These are phyloP conservation scores for Pelargonium myrrhifolium DNA, from an alignment of 441 rosid species.

Conservation along the genomic window DNA sequence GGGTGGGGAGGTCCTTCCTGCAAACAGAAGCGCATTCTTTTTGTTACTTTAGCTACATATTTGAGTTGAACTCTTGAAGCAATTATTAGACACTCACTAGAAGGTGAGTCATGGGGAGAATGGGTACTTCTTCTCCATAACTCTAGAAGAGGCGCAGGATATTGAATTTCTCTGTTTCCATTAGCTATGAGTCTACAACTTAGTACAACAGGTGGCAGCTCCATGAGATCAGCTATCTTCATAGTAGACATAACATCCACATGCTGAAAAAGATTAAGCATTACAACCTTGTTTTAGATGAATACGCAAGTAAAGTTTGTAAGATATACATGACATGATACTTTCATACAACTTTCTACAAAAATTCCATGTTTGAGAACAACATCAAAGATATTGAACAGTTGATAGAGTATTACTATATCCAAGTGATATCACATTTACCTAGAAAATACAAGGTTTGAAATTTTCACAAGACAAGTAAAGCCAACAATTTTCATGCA, in stretches of 20 bases:
- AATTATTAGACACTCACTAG: conserved; percentile 39
- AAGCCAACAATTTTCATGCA: neutral
- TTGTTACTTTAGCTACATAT: neutral
- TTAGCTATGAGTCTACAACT: conserved; percentile 28
- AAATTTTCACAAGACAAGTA: neutral
- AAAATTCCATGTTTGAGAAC: neutral
- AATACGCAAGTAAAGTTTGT: conserved; percentile 1
- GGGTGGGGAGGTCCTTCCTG: conserved; percentile 48
- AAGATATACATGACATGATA: too few species aligned
- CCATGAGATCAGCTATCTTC: conserved; percentile 52
- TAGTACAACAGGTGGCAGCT: conserved; percentile 57
- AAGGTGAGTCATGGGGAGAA: conserved; percentile 46
- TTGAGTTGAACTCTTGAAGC: conserved; percentile 5
- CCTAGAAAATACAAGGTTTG: neutral
- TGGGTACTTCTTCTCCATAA: conserved; percentile 57
- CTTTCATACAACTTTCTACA: neutral
- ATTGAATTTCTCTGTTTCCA: conserved; percentile 31
- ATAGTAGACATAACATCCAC: conserved; percentile 24
- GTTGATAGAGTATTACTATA: neutral
- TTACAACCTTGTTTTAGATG: conserved; percentile 1
- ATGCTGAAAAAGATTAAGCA: conserved; percentile 32
- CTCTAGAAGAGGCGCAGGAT: conserved; percentile 60
- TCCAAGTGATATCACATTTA: neutral
- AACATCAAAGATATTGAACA: neutral
- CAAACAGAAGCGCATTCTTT: conserved; percentile 11